phyloP scores from a whole-genome alignment of 805 yeast species.

The Tanozyma kutaoensis region DNA sequence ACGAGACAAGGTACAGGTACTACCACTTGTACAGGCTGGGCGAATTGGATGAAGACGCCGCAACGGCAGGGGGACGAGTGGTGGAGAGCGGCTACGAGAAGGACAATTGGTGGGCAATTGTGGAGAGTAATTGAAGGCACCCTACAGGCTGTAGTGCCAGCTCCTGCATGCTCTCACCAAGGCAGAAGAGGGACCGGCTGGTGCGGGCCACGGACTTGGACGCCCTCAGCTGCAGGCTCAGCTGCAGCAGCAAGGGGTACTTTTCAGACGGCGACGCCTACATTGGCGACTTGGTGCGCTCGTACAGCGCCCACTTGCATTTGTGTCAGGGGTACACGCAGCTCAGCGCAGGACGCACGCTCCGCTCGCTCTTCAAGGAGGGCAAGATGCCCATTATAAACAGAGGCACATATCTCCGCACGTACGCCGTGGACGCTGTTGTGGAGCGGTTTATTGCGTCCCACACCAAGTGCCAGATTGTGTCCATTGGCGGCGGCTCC shows the following conservation, averaged over 20 bases:
- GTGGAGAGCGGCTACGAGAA: conserved; percentile 73
- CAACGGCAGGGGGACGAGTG: conserved; percentile 55
- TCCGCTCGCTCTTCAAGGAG: conserved; percentile 24
- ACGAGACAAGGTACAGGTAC: conserved; percentile 62
- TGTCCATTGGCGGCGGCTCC: conserved; percentile 73
- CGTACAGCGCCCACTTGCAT: conserved; percentile 25
- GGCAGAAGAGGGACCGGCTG: conserved; percentile 24
- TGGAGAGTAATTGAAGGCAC: conserved; percentile 4
- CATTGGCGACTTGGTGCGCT: conserved; percentile 16
- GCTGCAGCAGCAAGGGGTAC: conserved; percentile 37
- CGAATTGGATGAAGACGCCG: conserved; percentile 64
- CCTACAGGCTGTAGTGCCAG: too few relatives aligned
- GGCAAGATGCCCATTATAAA: conserved; percentile 54
- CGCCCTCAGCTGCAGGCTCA: conserved; percentile 52
- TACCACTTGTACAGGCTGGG: conserved; percentile 82
- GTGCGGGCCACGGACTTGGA: conserved; percentile 54
- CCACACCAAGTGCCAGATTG: conserved; percentile 30
- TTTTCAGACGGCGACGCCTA: conserved; percentile 25
- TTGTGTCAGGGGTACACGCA: conserved; percentile 23
- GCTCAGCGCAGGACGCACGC: conserved; percentile 25
- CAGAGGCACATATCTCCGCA: conserved; percentile 56
- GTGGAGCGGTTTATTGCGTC: conserved; percentile 26
- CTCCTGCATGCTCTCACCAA: conserved; percentile 12
- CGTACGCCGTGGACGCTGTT: conserved; percentile 35
- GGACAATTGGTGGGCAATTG: conserved; percentile 80